These are phyloP conservation scores for Pilobolus umbonatus DNA, from an alignment of 192 early-diverging fungal species.

Conservation along the genomic window DNA sequence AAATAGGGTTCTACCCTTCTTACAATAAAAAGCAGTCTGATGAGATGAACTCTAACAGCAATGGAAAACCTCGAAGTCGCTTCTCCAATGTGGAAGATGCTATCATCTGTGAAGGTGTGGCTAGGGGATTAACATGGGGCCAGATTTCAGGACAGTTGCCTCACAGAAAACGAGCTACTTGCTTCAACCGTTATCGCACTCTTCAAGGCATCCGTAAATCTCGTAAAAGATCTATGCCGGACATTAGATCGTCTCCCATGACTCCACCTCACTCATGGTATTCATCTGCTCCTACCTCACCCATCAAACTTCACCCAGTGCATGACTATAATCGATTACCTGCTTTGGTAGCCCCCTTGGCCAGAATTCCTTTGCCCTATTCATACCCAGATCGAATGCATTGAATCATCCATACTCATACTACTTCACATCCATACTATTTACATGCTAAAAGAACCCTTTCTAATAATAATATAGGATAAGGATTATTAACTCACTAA, in stretches of 20 bases:
- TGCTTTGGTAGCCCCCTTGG: not conserved
- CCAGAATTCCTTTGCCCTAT: not conserved
- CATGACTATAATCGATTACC: not conserved
- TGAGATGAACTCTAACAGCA: not conserved
- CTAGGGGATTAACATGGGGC: slow-evolving; percentile 33
- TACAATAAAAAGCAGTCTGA: not conserved
- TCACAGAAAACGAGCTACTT: slow-evolving; percentile 34
- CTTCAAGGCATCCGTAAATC: slow-evolving; percentile 31
- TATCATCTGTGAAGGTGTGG: slow-evolving; percentile 34
- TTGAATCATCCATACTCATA: too few species aligned
- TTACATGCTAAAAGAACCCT: not conserved
- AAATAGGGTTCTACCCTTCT: not conserved
- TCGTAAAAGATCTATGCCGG: slow-evolving; percentile 18
- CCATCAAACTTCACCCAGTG: not conserved
- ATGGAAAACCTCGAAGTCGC: slow-evolving; percentile 28
- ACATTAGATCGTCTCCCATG: slow-evolving; percentile 5
- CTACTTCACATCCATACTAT: not conserved
- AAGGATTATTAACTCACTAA: too few species aligned
- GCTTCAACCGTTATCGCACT: slow-evolving; percentile 34
- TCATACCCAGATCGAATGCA: slow-evolving; percentile 1
- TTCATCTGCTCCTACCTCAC: slow-evolving; percentile 3
- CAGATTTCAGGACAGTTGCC: slow-evolving; percentile 32
- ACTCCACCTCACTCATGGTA: slow-evolving; percentile 8
- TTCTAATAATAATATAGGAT: not conserved
- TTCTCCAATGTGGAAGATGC: slow-evolving; percentile 32